These are phyloP conservation scores for Fraxinus floribunda DNA, from an alignment of 305 asterid species.

Conservation along the genomic window DNA sequence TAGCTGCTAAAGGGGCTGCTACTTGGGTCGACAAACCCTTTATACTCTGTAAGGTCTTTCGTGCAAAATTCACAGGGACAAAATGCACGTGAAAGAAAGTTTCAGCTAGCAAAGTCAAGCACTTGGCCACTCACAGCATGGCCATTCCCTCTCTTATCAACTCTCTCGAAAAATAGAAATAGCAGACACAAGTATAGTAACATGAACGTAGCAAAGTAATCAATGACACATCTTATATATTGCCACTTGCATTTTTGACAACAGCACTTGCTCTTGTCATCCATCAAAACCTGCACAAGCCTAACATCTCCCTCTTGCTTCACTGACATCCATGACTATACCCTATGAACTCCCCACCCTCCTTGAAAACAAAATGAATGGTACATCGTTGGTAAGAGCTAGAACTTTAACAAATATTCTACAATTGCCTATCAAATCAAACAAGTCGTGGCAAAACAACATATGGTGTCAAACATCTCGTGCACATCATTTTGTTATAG, in stretches of 20 bases:
- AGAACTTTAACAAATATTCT: not conserved
- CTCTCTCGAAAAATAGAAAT: not conserved
- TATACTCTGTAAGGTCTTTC: not conserved
- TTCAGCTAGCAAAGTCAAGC: not conserved
- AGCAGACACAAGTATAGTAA: not conserved
- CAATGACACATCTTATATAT: not conserved
- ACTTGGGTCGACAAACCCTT: not conserved
- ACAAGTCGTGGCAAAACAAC: not conserved
- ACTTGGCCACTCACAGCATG: slow-evolving; percentile 8
- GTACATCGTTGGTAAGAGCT: not conserved
- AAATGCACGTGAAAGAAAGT: not conserved
- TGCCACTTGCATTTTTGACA: not conserved
- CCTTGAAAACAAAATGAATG: not conserved
- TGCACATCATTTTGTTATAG: not conserved
- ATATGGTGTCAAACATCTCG: not conserved
- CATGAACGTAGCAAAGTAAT: not conserved
- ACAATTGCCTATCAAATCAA: not conserved
- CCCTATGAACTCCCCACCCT: not conserved
- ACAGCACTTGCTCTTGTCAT: slow-evolving; percentile 13
- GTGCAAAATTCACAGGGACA: not conserved
- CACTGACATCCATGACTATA: not conserved
- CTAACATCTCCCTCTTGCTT: not conserved
- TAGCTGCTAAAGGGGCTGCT: not conserved
- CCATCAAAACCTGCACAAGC: not conserved
- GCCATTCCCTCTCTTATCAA: slow-evolving; percentile 10